phyloP scores from a whole-genome alignment of 495 filamentous ascomycete species.

The Penicillium parvum region DNA sequence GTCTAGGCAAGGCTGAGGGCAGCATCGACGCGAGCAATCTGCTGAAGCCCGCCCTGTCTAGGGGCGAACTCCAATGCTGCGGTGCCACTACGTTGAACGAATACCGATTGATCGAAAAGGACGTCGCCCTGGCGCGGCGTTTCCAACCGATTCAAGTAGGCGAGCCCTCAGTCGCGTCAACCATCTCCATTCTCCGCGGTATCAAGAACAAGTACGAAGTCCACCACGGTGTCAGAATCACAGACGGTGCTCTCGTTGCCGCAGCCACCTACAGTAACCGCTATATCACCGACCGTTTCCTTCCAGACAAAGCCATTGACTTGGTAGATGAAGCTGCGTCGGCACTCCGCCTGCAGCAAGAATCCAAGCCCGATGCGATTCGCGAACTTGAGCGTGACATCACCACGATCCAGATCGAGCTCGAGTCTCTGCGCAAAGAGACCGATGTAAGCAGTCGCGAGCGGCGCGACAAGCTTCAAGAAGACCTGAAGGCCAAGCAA shows the following conservation, averaged over 20 bases:
- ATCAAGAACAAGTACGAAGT: conserved; percentile 98
- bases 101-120: conserved; percentile 91
- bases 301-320: conserved; percentile 96
- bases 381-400: conserved; percentile 87
- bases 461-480: conserved; percentile 79
- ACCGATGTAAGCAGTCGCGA: conserved; percentile 84
- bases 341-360: conserved; percentile 84
- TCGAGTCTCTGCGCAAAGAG: conserved; percentile 93
- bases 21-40: conserved; percentile 96
- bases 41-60: conserved; percentile 85
- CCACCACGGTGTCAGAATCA: conserved; percentile 88
- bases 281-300: conserved; percentile 92
- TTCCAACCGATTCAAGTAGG: conserved; percentile 91
- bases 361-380: conserved; percentile 93
- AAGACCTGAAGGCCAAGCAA: conserved; percentile 66
- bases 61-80: conserved; percentile 92
- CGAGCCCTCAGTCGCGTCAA: conserved; percentile 86
- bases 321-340: conserved; percentile 94
- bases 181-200: conserved; percentile 90
- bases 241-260: conserved; percentile 85
- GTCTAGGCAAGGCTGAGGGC: conserved; percentile 90
- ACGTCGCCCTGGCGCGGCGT: conserved; percentile 84
- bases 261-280: conserved; percentile 90
- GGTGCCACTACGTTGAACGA: conserved; percentile 91
- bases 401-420: conserved; percentile 94